Conservation (phyloP, 805 yeast genomes). For the Candida boidinii region DNA sequence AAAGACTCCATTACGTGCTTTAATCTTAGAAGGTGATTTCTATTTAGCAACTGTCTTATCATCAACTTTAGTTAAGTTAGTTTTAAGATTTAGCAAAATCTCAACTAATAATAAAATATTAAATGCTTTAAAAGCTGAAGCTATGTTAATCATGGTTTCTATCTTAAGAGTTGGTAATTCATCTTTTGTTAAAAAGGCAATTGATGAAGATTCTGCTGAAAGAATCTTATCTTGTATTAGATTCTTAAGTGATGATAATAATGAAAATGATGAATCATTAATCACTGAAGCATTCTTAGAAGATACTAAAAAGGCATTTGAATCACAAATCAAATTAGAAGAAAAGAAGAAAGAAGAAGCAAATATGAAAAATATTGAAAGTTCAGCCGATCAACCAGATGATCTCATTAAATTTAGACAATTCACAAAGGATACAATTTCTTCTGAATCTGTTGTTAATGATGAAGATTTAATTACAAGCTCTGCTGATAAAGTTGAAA, state of each 20-base stretch:
- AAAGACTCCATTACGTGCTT: slow-evolving; percentile 70
- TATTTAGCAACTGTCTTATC: slow-evolving; percentile 85
- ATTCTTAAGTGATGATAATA: slow-evolving; percentile 64
- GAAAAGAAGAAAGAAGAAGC: slow-evolving; percentile 49
- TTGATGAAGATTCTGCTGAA: slow-evolving; percentile 96
- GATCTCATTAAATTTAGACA: slow-evolving; percentile 76
- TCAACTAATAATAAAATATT: slow-evolving; percentile 41
- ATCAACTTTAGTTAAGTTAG: slow-evolving; percentile 81
- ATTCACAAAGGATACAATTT: slow-evolving; percentile 35
- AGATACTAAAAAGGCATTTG: slow-evolving; percentile 82
- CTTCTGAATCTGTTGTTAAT: slow-evolving; percentile 40
- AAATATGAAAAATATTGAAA: slow-evolving; percentile 48
- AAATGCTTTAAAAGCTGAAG: slow-evolving; percentile 91
- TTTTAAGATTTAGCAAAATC: slow-evolving; percentile 60
- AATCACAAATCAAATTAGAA: slow-evolving; percentile 53
- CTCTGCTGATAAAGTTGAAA: slow-evolving; percentile 42
- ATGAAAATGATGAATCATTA: slow-evolving; percentile 35
- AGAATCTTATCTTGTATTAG: slow-evolving; percentile 84
- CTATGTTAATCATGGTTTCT: slow-evolving; percentile 85
- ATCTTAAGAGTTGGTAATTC: slow-evolving; percentile 83
- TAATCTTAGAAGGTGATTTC: slow-evolving; percentile 80
- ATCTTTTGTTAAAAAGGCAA: slow-evolving; percentile 55
- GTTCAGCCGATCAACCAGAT: slow-evolving; percentile 69
- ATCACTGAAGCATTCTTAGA: slow-evolving; percentile 69
- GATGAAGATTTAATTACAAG: slow-evolving; percentile 53